Percentiles rank a stretch among this genome's conserved stretches.
phyloP scores from a whole-genome alignment of 495 filamentous ascomycete species.

The Neurospora cerealis region DNA sequence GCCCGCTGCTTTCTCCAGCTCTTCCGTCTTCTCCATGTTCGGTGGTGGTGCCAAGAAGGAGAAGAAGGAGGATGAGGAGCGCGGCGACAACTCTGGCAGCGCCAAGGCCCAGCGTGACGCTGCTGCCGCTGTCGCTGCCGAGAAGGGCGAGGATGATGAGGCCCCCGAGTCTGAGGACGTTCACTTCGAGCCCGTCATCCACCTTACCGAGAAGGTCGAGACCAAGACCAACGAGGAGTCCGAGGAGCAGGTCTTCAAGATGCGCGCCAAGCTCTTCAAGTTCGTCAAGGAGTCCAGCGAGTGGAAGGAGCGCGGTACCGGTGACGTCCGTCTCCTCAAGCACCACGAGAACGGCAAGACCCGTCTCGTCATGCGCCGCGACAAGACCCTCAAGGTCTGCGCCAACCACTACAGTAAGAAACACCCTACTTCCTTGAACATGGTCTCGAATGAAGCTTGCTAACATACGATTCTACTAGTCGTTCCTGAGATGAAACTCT shows the following conservation, averaged over 20 bases:
- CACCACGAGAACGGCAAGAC: slow-evolving; percentile 98
- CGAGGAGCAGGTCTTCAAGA: slow-evolving; percentile 96
- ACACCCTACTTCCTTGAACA: neutral
- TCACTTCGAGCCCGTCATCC: slow-evolving; percentile 93
- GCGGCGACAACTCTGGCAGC: slow-evolving; percentile 73
- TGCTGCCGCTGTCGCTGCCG: slow-evolving; percentile 39
- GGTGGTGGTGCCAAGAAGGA: slow-evolving; percentile 85
- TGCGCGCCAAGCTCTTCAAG: slow-evolving; percentile 99
- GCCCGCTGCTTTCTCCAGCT: slow-evolving; percentile 28
- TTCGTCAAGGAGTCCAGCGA: slow-evolving; percentile 83
- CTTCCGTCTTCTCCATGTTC: slow-evolving; percentile 89
- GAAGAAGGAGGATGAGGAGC: slow-evolving; percentile 60
- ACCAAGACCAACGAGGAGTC: slow-evolving; percentile 97
- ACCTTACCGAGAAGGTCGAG: slow-evolving; percentile 89
- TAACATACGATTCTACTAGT: slow-evolving; percentile 42
- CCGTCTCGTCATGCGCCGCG: slow-evolving; percentile 93
- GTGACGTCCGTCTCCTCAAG: slow-evolving; percentile 92
- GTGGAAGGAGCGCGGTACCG: slow-evolving; percentile 99
- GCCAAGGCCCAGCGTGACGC: slow-evolving; percentile 74
- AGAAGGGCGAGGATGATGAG: slow-evolving; percentile 50
- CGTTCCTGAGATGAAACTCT: slow-evolving; percentile 97
- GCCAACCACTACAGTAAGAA: slow-evolving; percentile 97
- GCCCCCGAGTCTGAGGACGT: slow-evolving; percentile 79
- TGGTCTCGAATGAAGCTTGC: neutral
- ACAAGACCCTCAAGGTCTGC: slow-evolving; percentile 99